Evolutionary conservation across 2,329 filamentous ascomycete species (phyloP), one percentile per base, ranked within the genome.

Genomic region (Epichloe coenophiala): DNA sequence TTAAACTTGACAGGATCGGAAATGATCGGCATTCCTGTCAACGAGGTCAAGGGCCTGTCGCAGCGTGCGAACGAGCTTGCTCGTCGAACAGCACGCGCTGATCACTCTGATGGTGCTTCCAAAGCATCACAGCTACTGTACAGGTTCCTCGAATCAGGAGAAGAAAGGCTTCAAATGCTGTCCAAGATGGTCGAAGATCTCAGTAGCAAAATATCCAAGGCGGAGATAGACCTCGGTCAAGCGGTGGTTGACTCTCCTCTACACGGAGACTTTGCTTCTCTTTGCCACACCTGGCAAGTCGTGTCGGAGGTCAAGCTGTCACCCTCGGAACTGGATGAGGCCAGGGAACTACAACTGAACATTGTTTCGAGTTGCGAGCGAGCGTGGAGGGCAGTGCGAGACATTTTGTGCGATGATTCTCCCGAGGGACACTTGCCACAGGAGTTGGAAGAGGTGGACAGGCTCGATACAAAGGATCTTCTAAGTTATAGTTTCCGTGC

Each of bases 401-500:
- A 82, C 48, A 80, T 94, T 4, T 76, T 98, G 1, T 98, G 93
- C 60, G 84, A 95, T 55, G 93, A 96, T 66, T 95, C 93, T 1
- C 93, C 94, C 0, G 93, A 98, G 67, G 91, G 91, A 0, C 83
- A 93, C 63, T 71, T 88, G 3, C 84, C 83, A 0, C 81, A 90
- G 48, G 86, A 91, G 27, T 65, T 88, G n/a, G 80, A 86, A 49
- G 83, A 85, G 36, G 70, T 79, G 15, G 76, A 84, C 4, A 85
- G 83, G 1, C 74, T 88, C 2, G 83, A 86, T 48, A 89, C 88
- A 0, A 97, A 96, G 62, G 88, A 94, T 59, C 76, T 95, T 17
- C 68, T 98, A 45, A 97, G 91, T 56, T 98, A 93, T 65, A 95
- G 89, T 55, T 98, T 95, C 77, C 81, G 93, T 58, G 88, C 89